Conservation (phyloP, 2,329 filamentous ascomycete species). For the Myriosclerotinia duriaeana region DNA sequence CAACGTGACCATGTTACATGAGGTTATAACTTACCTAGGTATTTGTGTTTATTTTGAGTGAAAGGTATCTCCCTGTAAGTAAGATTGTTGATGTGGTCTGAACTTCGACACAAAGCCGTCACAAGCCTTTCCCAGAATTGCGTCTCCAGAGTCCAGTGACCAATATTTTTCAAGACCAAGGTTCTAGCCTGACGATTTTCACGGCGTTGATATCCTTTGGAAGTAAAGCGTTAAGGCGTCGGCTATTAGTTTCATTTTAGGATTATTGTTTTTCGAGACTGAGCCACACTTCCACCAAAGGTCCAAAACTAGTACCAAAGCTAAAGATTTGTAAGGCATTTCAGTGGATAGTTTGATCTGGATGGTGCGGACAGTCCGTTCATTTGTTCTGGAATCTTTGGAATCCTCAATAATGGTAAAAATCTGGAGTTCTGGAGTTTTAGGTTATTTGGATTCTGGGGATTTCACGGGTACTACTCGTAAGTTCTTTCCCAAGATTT, state of each 20-base stretch:
- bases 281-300: not conserved
- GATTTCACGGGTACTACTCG: not conserved
- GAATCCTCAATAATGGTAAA: not conserved
- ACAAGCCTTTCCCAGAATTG: not conserved
- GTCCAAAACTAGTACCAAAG: not conserved
- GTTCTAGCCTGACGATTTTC: not conserved
- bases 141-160: not conserved
- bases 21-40: too few species aligned
- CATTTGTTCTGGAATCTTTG: constrained; percentile 9
- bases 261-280: not conserved
- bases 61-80: not conserved
- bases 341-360: not conserved
- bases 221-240: not conserved
- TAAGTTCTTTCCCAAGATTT: not conserved
- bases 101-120: not conserved
- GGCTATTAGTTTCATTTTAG: constrained; percentile 8
- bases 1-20: not conserved
- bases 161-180: not conserved
- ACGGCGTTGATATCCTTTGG: not conserved
- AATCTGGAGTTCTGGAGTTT: not conserved
- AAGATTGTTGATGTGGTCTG: not conserved
- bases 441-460: not conserved
- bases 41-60: not conserved
- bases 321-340: not conserved
- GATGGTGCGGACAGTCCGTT: constrained; percentile 2